Conservation (phyloP, 2,329 filamentous ascomycete species). For the Chaetomium sp. region DNA sequence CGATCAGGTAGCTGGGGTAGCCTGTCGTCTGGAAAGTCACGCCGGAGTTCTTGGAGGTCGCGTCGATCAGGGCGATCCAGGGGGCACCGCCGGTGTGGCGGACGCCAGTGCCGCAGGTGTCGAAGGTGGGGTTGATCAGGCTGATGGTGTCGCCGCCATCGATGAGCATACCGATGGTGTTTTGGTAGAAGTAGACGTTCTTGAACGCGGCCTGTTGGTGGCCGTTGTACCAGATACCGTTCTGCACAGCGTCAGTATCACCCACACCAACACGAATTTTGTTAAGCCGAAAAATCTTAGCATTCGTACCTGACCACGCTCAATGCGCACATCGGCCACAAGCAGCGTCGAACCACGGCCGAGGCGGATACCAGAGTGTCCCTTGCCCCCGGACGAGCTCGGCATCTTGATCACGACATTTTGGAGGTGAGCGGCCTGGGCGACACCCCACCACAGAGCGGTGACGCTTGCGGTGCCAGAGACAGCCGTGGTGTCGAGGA, state of each 20-base stretch:
- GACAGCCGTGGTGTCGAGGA: constrained; percentile 37
- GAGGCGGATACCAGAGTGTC: constrained; percentile 37
- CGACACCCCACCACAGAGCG: constrained; percentile 40
- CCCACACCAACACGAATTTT: background rate
- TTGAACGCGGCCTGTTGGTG: constrained; percentile 41
- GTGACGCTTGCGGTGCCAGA: constrained; percentile 31
- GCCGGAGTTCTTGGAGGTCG: constrained; percentile 36
- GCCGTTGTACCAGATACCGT: constrained; percentile 37
- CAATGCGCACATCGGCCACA: constrained; percentile 36
- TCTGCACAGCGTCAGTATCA: constrained; percentile 17
- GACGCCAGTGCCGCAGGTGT: constrained; percentile 33
- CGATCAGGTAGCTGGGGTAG: constrained; percentile 38
- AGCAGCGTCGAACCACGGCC: constrained; percentile 37
- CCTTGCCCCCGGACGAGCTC: constrained; percentile 29
- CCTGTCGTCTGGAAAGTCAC: constrained; percentile 32
- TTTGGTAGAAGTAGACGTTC: constrained; percentile 38
- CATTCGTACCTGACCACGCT: constrained; percentile 31
- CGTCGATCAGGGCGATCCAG: constrained; percentile 37
- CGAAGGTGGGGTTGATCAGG: constrained; percentile 35
- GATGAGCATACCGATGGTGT: constrained; percentile 35
- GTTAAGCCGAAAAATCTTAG: background rate
- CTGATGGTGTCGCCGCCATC: constrained; percentile 34
- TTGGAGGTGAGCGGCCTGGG: constrained; percentile 36
- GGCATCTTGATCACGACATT: constrained; percentile 40
- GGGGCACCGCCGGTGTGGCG: constrained; percentile 33